Evolutionary conservation across 805 yeast species (phyloP).

Genomic region (Zygoascus bituminiphila): DNA sequence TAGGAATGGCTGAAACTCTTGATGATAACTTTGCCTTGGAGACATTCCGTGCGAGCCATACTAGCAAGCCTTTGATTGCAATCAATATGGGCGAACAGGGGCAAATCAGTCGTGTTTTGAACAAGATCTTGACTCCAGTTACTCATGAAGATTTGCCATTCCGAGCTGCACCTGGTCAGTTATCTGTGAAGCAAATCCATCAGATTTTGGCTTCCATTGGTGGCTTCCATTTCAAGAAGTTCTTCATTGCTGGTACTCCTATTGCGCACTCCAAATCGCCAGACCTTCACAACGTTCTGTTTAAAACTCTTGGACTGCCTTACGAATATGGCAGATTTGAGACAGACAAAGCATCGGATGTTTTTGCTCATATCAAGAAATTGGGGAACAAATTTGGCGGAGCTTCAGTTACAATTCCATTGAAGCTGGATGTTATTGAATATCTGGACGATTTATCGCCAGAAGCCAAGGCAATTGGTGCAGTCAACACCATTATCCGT

Average conservation of each 20-base stretch:
- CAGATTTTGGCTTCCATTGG: constrained; percentile 51
- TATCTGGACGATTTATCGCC: constrained; percentile 56
- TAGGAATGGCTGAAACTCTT: constrained; percentile 60
- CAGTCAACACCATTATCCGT: constrained; percentile 80
- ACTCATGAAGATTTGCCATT: constrained; percentile 61
- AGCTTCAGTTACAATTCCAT: constrained; percentile 90
- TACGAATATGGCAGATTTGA: constrained; percentile 61
- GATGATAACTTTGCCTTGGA: constrained; percentile 68
- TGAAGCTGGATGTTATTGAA: constrained; percentile 72
- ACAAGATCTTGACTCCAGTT: constrained; percentile 72
- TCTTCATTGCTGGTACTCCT: constrained; percentile 75
- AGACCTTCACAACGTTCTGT: constrained; percentile 72
- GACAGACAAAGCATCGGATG: constrained; percentile 52
- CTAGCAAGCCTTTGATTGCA: constrained; percentile 61
- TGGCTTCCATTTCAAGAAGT: constrained; percentile 47
- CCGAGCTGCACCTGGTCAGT: constrained; percentile 75
- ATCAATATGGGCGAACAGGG: constrained; percentile 76
- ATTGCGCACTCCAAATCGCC: constrained; percentile 87
- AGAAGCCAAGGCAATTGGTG: constrained; percentile 82
- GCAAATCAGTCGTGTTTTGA: constrained; percentile 69
- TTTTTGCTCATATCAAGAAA: constrained; percentile 42
- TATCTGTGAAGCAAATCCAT: constrained; percentile 60
- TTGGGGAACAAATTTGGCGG: constrained; percentile 64
- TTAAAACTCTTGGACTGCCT: constrained; percentile 67
- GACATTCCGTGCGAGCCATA: constrained; percentile 51